Evolutionary conservation across 2,329 filamentous ascomycete species (phyloP), one percentile per base, ranked within the genome.

Genomic region (Scytalidium sp.): DNA sequence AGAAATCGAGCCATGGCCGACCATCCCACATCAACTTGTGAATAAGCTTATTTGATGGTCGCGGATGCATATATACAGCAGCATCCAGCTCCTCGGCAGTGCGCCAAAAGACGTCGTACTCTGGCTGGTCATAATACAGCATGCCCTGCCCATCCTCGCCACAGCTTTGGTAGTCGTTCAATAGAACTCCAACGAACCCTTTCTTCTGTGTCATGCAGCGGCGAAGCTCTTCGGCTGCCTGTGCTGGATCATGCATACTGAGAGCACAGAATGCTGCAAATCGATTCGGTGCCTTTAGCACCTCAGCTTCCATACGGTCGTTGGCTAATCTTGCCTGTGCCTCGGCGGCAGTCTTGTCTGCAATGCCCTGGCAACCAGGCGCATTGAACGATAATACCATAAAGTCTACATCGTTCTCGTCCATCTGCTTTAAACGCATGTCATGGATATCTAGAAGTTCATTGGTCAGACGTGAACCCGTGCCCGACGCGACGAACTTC

Each of bases 21-120:
- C 81, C 71, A 2, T 75, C 75, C 72, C 77, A 84, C 11, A 83
- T 73, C 61, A 80, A 79, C 5, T 83, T 76, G 58, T 79, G 70
- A 50, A 81, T 73, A 21, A 71, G 71, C 11, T 79, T 79, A 0
- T 77, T 79, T 2, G 81, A 78, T 56, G 77, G 75, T 45, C 78
- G 23, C 64, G 65, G 82, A 63, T 86, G 83, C 1, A 86, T 71
- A 58, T 85, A 86, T 44, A 86, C 73, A 0, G 82, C 81, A 0
- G 84, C 80, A 48, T 84, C 79, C 1, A 86, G 74, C 42, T 84
- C 77, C 2, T 73, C 73, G 9, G 78, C 74, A 1, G 74, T 75
- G 9, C 71, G 62, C 83, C 82, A 86, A 70, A 86, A 85, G 19
- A 75, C 64, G 56, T 83, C 79, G 73, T 77, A 87, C 51, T 79